Conservation (phyloP, 768 basidiomycete species). For the Mycena vulgaris region DNA sequence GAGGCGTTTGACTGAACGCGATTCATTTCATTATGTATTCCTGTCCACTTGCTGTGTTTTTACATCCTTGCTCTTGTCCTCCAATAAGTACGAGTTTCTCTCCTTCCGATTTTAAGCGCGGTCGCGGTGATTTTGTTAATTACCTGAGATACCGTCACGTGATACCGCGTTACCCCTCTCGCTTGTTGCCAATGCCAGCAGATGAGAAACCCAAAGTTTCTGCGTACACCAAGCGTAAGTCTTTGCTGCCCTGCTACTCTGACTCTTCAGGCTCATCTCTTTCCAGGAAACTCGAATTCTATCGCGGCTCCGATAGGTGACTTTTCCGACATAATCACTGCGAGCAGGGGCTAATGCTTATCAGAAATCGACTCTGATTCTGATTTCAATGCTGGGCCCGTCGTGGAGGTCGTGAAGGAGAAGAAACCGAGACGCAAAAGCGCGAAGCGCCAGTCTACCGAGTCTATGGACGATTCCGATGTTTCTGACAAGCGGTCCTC, state of each 20-base stretch:
- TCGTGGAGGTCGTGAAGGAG: background rate
- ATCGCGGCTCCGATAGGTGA: slow-evolving; percentile 54
- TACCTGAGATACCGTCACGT: background rate
- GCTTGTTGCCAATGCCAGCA: background rate
- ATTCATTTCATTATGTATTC: slow-evolving; percentile 33
- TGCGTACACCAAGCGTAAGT: slow-evolving; percentile 50
- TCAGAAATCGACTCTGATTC: slow-evolving; percentile 65
- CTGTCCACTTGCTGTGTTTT: slow-evolving; percentile 35
- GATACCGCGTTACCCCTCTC: background rate
- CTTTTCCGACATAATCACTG: slow-evolving; percentile 16
- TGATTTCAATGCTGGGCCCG: slow-evolving; percentile 62
- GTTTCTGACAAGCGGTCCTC: slow-evolving; percentile 9
- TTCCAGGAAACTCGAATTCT: slow-evolving; percentile 48
- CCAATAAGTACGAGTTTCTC: background rate
- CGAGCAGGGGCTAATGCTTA: background rate
- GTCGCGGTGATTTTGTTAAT: background rate
- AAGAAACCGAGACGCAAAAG: slow-evolving; percentile 44
- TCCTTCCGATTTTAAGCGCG: background rate
- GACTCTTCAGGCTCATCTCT: background rate
- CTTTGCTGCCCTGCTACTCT: background rate
- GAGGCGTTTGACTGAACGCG: slow-evolving; percentile 80
- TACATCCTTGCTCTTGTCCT: slow-evolving; percentile 16
- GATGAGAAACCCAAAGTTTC: slow-evolving; percentile 27
- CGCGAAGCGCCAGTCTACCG: slow-evolving; percentile 39
- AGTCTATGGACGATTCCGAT: slow-evolving; percentile 15